These are phyloP conservation scores for Pulicaria dysenterica DNA, from an alignment of 129 eudicot genomes.

Conservation along the genomic window DNA sequence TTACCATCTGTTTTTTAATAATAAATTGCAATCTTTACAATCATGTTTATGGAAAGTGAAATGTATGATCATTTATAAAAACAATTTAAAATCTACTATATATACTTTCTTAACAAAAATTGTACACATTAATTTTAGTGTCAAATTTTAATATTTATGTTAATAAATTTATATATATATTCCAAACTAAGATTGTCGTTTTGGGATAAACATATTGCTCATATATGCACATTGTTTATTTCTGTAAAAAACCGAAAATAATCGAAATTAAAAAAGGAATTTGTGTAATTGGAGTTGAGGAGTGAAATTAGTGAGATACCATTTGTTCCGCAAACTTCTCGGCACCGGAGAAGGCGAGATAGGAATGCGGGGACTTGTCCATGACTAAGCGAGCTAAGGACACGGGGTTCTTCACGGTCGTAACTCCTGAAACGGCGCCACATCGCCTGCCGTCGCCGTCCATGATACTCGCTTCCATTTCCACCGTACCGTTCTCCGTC, in stretches of 20 bases:
- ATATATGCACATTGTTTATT: no score
- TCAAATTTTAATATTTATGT: no score
- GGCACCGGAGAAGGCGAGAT: constrained; percentile 90
- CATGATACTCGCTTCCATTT: constrained; percentile 99
- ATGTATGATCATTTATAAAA: no score
- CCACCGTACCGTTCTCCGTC: constrained; percentile 80
- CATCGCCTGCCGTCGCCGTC: constrained; percentile 75
- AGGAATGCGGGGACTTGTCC: constrained; percentile 96
- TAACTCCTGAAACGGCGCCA: constrained; percentile 90
- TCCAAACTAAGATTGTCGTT: not conserved
- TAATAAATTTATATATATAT: no score
- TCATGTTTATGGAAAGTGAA: no score
- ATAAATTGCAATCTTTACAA: no score
- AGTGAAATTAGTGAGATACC: constrained; percentile 33
- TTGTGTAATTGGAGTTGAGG: not conserved
- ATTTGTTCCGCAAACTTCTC: constrained; percentile 80
- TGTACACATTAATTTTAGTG: no score
- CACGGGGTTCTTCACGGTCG: constrained; percentile 82
- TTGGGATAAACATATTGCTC: not conserved
- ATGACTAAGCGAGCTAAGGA: constrained; percentile 91
- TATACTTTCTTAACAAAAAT: no score
- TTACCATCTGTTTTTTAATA: no score
- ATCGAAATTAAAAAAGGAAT: not conserved
- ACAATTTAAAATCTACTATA: no score
- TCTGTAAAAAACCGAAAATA: no score